These are phyloP conservation scores for Fusarium algeriense DNA, from an alignment of 2,329 filamentous ascomycete genomes.

Conservation along the genomic window DNA sequence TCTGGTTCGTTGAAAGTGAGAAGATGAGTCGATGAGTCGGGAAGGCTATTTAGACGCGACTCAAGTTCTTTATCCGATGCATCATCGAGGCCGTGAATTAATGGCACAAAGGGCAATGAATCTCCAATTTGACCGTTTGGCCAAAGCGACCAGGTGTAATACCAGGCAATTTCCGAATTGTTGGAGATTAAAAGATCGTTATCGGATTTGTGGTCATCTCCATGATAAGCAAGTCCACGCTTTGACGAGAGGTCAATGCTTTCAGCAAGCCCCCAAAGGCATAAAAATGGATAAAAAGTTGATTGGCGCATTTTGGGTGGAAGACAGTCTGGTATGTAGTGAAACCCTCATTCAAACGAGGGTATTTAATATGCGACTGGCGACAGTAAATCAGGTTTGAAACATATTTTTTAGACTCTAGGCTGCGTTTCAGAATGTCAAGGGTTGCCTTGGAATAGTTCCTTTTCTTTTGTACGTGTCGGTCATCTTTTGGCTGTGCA, in stretches of 20 bases:
- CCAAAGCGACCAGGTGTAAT: slow-evolving; percentile 58
- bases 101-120: slow-evolving; percentile 53
- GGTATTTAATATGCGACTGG: neutral
- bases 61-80: slow-evolving; percentile 46
- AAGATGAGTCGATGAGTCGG: slow-evolving; percentile 53
- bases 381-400: slow-evolving; percentile 21
- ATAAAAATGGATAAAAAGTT: slow-evolving; percentile 1
- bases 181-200: slow-evolving; percentile 52
- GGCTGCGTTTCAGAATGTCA: slow-evolving; percentile 26
- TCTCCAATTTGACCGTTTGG: slow-evolving; percentile 43
- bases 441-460: slow-evolving; percentile 27
- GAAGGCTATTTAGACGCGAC: slow-evolving; percentile 46
- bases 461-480: slow-evolving; percentile 17
- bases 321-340: neutral
- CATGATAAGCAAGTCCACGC: slow-evolving; percentile 43
- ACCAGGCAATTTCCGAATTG: slow-evolving; percentile 56
- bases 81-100: slow-evolving; percentile 55
- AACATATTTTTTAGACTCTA: slow-evolving; percentile 6
- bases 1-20: slow-evolving; percentile 59
- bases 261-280: neutral
- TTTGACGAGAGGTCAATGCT: slow-evolving; percentile 36
- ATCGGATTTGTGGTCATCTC: slow-evolving; percentile 49
- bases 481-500: slow-evolving; percentile 6
- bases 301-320: slow-evolving; percentile 21
- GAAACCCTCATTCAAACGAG: too few species aligned